Evolutionary conservation across 495 filamentous ascomycete species (phyloP), one percentile per base, ranked within the genome.

Genomic region (Aspergillus ostianus): DNA sequence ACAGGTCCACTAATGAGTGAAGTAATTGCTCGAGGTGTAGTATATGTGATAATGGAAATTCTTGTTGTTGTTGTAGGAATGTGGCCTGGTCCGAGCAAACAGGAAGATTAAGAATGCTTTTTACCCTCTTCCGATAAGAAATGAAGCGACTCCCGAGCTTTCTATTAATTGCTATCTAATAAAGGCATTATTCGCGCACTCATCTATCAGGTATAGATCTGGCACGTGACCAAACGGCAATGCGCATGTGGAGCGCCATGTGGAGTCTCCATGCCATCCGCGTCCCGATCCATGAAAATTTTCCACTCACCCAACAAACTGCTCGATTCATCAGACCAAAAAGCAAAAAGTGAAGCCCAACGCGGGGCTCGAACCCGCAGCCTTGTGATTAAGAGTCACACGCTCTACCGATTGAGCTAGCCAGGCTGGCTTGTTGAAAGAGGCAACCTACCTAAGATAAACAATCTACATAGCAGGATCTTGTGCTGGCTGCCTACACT

Each of bases 341-440:
- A 20, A 41, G 10, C 36, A 41, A 41, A 41, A 41, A 15, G 36
- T 41, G 5, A 41, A 41, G 36, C 36, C 36, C 36, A 41, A 41
- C 36, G 36, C 36, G 36, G 36, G 36, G 36, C 36, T 41, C 36
- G 36, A 41, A 41, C 36, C 36, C 36, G 36, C 36, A 41, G 36
- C 36, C 36, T 41, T 41, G 36, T 20, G 52, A 54, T 44, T 84
- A 85, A 82, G 78, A 82, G 76, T 75, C 74, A 79, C 77, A 83
- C 79, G 80, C 80, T 83, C 80, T 83, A 77, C 77, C 77, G 75
- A 80, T 80, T 80, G 80, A 83, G 73, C 74, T 85, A 85, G 78
- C 79, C 77, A 63, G 72, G 75, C 71, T 64, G 20, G 17, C 7
- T 41, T 41, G 32, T 23, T 54, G 52, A 12, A 26, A 20, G 6